phyloP scores from a whole-genome alignment of 2,329 filamentous ascomycete genomes.

The Endocalyx cinctus region DNA sequence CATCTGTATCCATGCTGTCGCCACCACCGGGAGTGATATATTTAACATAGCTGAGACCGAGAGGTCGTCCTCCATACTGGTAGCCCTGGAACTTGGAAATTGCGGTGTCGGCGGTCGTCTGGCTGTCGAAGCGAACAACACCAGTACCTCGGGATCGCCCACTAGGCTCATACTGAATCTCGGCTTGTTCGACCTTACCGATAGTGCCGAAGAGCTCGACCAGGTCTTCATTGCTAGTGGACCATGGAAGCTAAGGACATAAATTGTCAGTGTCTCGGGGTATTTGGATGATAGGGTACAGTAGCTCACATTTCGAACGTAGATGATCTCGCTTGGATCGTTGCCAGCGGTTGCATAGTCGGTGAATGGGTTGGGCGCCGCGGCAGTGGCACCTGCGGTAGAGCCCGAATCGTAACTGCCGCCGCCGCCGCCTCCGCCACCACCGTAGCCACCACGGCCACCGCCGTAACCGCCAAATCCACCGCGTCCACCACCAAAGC shows the following conservation, averaged over 20 bases:
- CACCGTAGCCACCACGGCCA: conserved; percentile 38
- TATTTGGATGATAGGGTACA: too few relatives aligned
- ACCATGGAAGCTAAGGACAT: conserved; percentile 98
- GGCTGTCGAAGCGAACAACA: conserved; percentile 87
- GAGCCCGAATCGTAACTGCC: conserved; percentile 36
- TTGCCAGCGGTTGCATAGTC: conserved; percentile 85
- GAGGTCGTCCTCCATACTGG: conserved; percentile 90
- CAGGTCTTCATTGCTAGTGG: conserved; percentile 95
- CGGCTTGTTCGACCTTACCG: conserved; percentile 95
- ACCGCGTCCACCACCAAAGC: conserved; percentile 42
- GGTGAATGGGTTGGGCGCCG: conserved; percentile 83
- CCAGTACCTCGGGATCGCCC: conserved; percentile 91
- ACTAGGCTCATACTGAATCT: conserved; percentile 97
- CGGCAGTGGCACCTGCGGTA: conserved; percentile 29
- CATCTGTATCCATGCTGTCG: conserved; percentile 80
- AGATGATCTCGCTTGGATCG: conserved; percentile 79
- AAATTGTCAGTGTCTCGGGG: too few relatives aligned
- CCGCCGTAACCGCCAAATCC: conserved; percentile 43
- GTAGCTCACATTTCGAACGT: conserved; percentile 86
- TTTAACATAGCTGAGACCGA: conserved; percentile 90
- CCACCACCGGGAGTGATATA: conserved; percentile 68
- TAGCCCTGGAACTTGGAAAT: conserved; percentile 98
- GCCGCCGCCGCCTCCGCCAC: conserved; percentile 34
- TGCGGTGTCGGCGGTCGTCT: conserved; percentile 83
- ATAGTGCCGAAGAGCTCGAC: conserved; percentile 97